Conservation (phyloP, 2,329 filamentous ascomycete genomes). For the Dactylellina cionopaga region DNA sequence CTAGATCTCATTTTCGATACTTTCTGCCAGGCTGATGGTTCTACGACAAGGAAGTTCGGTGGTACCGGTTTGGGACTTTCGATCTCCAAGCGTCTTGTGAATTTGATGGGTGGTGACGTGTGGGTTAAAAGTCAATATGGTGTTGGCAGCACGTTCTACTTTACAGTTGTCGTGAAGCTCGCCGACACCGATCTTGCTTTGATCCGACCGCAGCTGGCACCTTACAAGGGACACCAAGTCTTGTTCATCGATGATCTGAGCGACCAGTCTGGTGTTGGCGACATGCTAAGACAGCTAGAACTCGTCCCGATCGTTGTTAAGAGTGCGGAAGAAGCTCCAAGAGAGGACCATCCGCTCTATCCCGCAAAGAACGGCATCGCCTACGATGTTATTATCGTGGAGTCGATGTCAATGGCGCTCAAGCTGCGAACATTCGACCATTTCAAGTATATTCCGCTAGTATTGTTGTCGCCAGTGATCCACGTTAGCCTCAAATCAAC, state of each 20-base stretch:
- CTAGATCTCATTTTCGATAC: constrained; percentile 97
- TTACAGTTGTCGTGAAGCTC: constrained; percentile 89
- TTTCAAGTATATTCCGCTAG: constrained; percentile 97
- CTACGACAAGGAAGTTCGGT: constrained; percentile 89
- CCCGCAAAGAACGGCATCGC: constrained; percentile 67
- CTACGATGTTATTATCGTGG: constrained; percentile 95
- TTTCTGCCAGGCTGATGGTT: constrained; percentile 97
- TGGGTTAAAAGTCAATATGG: constrained; percentile 95
- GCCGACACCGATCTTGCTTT: constrained; percentile 80
- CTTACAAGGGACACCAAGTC: constrained; percentile 92
- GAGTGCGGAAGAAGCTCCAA: constrained; percentile 74
- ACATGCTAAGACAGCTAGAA: constrained; percentile 80
- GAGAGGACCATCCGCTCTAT: constrained; percentile 66
- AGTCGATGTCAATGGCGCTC: constrained; percentile 90
- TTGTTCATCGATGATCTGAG: constrained; percentile 92
- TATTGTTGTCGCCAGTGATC: constrained; percentile 86
- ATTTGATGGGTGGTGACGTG: constrained; percentile 93
- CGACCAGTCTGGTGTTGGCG: constrained; percentile 77
- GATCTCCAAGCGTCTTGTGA: constrained; percentile 93
- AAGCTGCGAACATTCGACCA: constrained; percentile 86
- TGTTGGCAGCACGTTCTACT: constrained; percentile 93
- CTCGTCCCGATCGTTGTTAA: constrained; percentile 86
- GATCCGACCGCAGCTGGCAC: constrained; percentile 83
- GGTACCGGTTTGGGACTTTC: constrained; percentile 93
- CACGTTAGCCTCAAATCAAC: constrained; percentile 93